phyloP scores from a whole-genome alignment of 2,329 filamentous ascomycete genomes.

The Colletotrichum liaoningense region DNA sequence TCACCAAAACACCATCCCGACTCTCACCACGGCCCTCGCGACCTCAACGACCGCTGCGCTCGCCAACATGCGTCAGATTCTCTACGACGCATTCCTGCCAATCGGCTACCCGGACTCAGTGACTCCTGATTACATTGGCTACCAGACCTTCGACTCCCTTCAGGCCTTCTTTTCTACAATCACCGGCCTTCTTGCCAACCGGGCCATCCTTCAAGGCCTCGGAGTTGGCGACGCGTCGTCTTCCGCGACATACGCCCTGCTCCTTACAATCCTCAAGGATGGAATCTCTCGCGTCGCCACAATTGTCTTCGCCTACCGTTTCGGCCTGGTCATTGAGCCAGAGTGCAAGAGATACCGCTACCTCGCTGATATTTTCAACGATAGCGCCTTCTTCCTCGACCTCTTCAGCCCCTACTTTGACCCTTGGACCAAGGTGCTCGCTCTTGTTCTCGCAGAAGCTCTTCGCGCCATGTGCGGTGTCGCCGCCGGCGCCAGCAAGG shows the following conservation, averaged over 20 bases:
- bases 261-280: constrained; percentile 86
- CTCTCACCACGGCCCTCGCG: constrained; percentile 32
- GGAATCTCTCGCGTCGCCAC: constrained; percentile 85
- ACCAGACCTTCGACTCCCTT: constrained; percentile 77
- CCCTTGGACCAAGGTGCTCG: constrained; percentile 58
- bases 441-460: constrained; percentile 62
- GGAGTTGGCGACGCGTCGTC: constrained; percentile 85
- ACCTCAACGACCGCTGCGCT: neutral
- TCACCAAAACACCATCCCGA: neutral
- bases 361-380: constrained; percentile 89
- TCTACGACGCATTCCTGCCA: constrained; percentile 82
- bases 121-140: constrained; percentile 84
- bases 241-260: constrained; percentile 82
- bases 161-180: constrained; percentile 89
- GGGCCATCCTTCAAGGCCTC: constrained; percentile 83
- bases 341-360: constrained; percentile 93
- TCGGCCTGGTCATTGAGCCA: constrained; percentile 85
- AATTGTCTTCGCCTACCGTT: constrained; percentile 85
- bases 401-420: constrained; percentile 82
- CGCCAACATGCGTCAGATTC: constrained; percentile 38
- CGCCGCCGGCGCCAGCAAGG: constrained; percentile 89
- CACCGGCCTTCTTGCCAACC: constrained; percentile 80
- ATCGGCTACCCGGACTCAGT: constrained; percentile 91
- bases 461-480: constrained; percentile 82
- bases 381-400: constrained; percentile 87